Base-by-base conservation (phyloP, 2,329 filamentous ascomycete species). In the Cryphonectria nitschkei region DNA sequence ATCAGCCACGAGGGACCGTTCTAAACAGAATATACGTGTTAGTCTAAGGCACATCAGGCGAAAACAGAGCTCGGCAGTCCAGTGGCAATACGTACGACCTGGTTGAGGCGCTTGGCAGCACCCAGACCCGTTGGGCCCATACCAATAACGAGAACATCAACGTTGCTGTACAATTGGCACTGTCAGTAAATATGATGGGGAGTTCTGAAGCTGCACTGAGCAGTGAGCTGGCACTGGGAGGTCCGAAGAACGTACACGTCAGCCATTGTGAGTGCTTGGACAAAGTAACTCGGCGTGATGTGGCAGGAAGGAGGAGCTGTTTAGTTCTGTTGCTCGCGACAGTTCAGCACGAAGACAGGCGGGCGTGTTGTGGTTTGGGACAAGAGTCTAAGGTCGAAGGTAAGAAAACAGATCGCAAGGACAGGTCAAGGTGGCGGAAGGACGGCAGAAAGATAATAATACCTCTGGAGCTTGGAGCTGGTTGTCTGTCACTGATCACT, bases 91-190 rank as follows among this genome's bases (percentile, higher is more conserved):
- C 91, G 77, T 87, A 98, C 96, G 80, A 98, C 91, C 84, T 99
- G 96, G 84, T 98, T 92, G 76, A 99, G 89, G 81, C 96, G 93
- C 88, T 99, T 99, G 78, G 96, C 96, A 81, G 96, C 96, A 87
- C 96, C 96, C 77, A 98, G 90, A 84, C 96, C 96, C 80, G 96
- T 98, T 78, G 96, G 96, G 80, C 96, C 96, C 84, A 95, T 95
- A 80, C 96, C 96, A 86, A 98, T 98, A 83, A 99, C 91, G 81
- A 99, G 93, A 77, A 99, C 92, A 84, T 99, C 96, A 81, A 98
- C 94, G 79, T 94, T 91, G 82, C 94, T 97, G 82, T 19, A 71
- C 26, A 61, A 13, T 64, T 56, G 13, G 26, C 54, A 50, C 6
- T 19, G 60, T 64, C 22, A 65, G 68, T 43, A 56, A 29, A 52